These are phyloP conservation scores for Raffaelea ambrosiae DNA, from an alignment of 2,329 filamentous ascomycete species.

Conservation along the genomic window DNA sequence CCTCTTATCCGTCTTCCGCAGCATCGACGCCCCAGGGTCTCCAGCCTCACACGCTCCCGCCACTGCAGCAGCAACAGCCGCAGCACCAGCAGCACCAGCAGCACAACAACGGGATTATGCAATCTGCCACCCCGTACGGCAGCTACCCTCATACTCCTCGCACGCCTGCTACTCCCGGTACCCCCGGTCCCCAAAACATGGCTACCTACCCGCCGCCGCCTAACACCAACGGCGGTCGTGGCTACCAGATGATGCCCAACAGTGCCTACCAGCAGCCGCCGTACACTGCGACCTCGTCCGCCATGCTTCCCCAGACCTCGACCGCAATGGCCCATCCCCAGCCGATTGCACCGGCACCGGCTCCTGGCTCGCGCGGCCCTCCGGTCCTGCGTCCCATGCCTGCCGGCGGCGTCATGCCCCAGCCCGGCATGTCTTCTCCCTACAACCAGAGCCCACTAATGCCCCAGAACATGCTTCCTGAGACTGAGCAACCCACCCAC, in stretches of 20 bases:
- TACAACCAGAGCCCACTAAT: slow-evolving; percentile 51
- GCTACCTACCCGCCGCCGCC: slow-evolving; percentile 41
- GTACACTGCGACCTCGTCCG: slow-evolving; percentile 45
- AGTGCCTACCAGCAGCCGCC: slow-evolving; percentile 41
- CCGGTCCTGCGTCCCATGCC: slow-evolving; percentile 64
- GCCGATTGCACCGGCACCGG: slow-evolving; percentile 65
- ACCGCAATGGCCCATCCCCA: slow-evolving; percentile 63
- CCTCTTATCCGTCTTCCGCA: slow-evolving; percentile 20
- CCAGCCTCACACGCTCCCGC: slow-evolving; percentile 20
- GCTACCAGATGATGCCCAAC: slow-evolving; percentile 46
- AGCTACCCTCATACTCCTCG: slow-evolving; percentile 54
- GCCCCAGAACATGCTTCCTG: slow-evolving; percentile 47
- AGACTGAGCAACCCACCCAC: slow-evolving; percentile 66
- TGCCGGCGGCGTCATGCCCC: slow-evolving; percentile 53
- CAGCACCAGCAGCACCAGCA: slow-evolving; percentile 22
- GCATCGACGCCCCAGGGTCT: slow-evolving; percentile 17
- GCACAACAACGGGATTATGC: slow-evolving; percentile 38
- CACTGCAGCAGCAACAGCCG: slow-evolving; percentile 14
- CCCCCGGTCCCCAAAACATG: slow-evolving; percentile 47
- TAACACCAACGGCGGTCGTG: slow-evolving; percentile 36
- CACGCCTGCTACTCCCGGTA: slow-evolving; percentile 55
- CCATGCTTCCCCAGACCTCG: slow-evolving; percentile 60
- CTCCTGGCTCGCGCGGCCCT: slow-evolving; percentile 41
- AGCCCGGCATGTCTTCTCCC: slow-evolving; percentile 48
- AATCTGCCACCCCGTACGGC: slow-evolving; percentile 41